Base-by-base conservation (phyloP, 352 stramenopile genomes). In the Blastocystis sp. region DNA sequence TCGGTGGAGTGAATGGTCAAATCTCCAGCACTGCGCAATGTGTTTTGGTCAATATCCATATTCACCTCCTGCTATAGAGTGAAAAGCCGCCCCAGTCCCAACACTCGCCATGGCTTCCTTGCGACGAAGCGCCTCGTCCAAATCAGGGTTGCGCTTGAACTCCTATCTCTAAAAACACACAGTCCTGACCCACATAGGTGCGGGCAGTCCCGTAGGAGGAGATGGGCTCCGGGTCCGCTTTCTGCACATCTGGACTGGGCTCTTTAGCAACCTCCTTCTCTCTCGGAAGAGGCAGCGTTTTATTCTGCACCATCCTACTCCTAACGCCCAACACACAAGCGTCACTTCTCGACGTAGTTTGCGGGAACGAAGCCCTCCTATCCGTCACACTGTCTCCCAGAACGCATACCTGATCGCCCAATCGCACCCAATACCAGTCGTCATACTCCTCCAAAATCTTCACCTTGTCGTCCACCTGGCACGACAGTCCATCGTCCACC, bases 351-450 rank as follows among this genome's bases (percentile, higher is more conserved):
- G 48, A 71, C 24, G 64, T 71, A 71, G n/a, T 24, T 17, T 48
- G 19, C 24, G 21, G 64, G 64, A n/a, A 71, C 64, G 48, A 71
- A 71, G 17, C 64, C 64, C 17, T 71, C 64, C 64, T 71, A 71
- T 42, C 14, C 24, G 48, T 71, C 40, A 71, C 14, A 3, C 52
- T 48, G 17, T 7, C 64, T 48, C 2, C 4, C 48, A 42, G 19
- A 21, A 28, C 40, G 19, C 14, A 34, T 38, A 71, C 64, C 17
- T 43, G 40, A 21, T 43, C 64, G 24, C 48, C 24, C 34, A 7
- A 71, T 4, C 17, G n/a, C 43, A 38, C 64, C 64, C 64, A 71
- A 52, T 48, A 21, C 64, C 64, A 71, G 6, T 71, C 64, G 3
- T 43, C 64, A 43, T 71, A 43, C 21, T 71, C 2, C 64, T 71